phyloP scores from a whole-genome alignment of 2,329 filamentous ascomycete genomes.

The Domatiomyces globalis region DNA sequence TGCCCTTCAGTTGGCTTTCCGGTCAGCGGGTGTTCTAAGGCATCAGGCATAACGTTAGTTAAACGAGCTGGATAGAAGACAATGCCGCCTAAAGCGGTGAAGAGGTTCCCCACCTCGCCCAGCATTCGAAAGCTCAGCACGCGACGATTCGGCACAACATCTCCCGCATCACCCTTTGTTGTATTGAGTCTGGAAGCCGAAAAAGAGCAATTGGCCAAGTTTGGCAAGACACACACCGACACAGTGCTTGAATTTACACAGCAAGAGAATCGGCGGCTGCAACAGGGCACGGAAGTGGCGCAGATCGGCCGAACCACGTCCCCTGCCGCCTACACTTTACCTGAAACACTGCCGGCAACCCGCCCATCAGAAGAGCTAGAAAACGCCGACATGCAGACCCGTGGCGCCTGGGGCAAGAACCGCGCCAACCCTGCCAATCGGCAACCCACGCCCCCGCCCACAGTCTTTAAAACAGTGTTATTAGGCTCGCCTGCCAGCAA shows the following conservation, averaged over 20 bases:
- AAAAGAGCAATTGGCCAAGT: background rate
- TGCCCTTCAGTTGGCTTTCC: background rate
- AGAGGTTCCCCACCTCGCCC: background rate
- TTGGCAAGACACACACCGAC: background rate
- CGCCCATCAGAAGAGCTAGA: background rate
- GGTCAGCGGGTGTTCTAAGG: background rate
- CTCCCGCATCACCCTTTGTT: background rate
- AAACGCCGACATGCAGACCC: constrained; percentile 2
- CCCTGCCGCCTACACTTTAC: background rate
- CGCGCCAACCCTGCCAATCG: constrained; percentile 1
- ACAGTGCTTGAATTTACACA: background rate
- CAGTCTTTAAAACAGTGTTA: background rate
- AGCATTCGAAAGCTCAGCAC: background rate
- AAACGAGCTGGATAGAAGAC: background rate
- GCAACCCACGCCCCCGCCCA: background rate
- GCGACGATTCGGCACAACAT: background rate
- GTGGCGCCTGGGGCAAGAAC: constrained; percentile 3
- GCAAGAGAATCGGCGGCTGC: background rate
- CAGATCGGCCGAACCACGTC: background rate
- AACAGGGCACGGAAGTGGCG: background rate
- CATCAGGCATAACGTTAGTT: background rate
- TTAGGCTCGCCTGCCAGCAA: background rate
- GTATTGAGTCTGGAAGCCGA: background rate
- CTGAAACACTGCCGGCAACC: background rate
- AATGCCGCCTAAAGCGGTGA: background rate